These are phyloP conservation scores for Neospermospora avenae DNA, from an alignment of 2,329 filamentous ascomycete genomes.

Conservation along the genomic window DNA sequence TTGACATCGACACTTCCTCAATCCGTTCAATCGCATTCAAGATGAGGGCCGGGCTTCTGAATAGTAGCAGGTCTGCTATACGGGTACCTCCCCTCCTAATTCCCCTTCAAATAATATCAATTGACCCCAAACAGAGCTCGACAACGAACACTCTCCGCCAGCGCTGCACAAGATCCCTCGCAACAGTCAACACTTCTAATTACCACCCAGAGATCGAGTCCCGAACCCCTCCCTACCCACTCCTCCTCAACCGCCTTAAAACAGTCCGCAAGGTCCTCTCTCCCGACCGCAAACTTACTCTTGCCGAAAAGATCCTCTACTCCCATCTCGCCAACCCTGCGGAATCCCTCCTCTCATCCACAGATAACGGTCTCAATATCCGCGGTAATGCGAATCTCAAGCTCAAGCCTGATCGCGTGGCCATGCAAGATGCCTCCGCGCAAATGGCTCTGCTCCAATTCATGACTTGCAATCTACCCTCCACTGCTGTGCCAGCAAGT, in stretches of 20 bases:
- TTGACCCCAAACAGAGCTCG: conserved; percentile 27
- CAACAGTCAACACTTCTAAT: conserved; percentile 28
- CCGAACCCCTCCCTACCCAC: conserved; percentile 70
- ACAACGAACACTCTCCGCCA: conserved; percentile 17
- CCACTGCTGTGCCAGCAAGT: conserved; percentile 89
- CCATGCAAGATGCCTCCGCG: conserved; percentile 98
- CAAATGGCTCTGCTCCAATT: conserved; percentile 99
- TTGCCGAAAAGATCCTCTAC: conserved; percentile 98
- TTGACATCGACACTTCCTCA: background rate
- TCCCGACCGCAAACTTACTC: conserved; percentile 60
- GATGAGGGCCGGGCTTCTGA: conserved; percentile 34
- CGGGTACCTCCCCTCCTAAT: conserved; percentile 21
- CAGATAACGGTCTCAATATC: conserved; percentile 78
- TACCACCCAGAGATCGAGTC: conserved; percentile 32
- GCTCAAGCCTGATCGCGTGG: conserved; percentile 94
- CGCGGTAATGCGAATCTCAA: conserved; percentile 89
- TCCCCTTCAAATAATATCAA: conserved; percentile 4
- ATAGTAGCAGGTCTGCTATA: conserved; percentile 33
- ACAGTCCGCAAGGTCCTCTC: conserved; percentile 74
- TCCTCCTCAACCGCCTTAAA: conserved; percentile 72
- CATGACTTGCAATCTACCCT: conserved; percentile 90
- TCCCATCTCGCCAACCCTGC: conserved; percentile 88
- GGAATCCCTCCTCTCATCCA: conserved; percentile 79
- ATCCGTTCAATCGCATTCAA: conserved; percentile 8
- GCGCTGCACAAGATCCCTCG: conserved; percentile 28